These are phyloP conservation scores for Corymbia maculata DNA, from an alignment of 345 rosid species.

Conservation along the genomic window DNA sequence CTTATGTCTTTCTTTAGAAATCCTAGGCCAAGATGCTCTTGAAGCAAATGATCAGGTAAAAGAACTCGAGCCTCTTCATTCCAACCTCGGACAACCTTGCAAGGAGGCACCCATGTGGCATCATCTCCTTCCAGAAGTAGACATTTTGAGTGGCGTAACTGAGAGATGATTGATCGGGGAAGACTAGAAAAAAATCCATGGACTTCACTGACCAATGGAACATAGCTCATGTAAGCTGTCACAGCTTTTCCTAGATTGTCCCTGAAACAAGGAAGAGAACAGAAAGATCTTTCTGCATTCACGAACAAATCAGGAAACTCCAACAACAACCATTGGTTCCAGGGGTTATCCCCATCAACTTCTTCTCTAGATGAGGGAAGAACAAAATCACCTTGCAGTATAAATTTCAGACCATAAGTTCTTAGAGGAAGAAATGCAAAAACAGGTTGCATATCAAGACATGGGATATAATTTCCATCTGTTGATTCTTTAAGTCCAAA, in stretches of 20 bases:
- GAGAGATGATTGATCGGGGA: constrained; percentile 58
- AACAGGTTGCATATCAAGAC: constrained; percentile 65
- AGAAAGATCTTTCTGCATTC: constrained; percentile 47
- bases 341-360: constrained; percentile 82
- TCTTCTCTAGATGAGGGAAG: constrained; percentile 96
- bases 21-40: constrained; percentile 74
- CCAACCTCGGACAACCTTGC: constrained; percentile 63
- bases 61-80: constrained; percentile 18
- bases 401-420: constrained; percentile 91
- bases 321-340: constrained; percentile 89
- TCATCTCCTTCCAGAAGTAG: constrained; percentile 70
- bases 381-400: constrained; percentile 89
- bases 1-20: constrained; percentile 63
- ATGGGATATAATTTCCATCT: constrained; percentile 47
- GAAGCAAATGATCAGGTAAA: constrained; percentile 51
- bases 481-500: constrained; percentile 59
- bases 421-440: constrained; percentile 94
- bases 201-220: constrained; percentile 86
- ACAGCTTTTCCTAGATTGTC: constrained; percentile 73
- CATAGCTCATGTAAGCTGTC: constrained; percentile 71
- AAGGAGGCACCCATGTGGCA: constrained; percentile 73
- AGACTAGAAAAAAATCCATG: constrained; percentile 84
- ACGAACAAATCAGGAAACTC: constrained; percentile 76
- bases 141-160: constrained; percentile 54
- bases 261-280: constrained; percentile 69